phyloP scores from a whole-genome alignment of 1,139 yeast species.

The Saccharomycopsis hybrid region DNA sequence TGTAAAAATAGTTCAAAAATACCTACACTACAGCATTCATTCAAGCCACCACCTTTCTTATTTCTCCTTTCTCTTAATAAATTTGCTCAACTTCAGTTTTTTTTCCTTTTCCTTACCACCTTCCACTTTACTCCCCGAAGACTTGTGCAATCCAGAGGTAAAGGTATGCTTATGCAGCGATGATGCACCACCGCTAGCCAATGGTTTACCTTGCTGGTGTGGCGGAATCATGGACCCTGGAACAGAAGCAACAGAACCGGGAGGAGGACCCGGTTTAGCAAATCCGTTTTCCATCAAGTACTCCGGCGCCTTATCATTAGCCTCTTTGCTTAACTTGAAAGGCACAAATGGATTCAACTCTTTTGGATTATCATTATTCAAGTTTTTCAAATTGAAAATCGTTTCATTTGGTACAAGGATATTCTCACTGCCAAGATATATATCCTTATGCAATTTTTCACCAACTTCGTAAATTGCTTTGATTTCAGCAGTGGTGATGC shows the following conservation, averaged over 20 bases:
- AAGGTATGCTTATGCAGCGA: not conserved
- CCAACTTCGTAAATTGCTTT: constrained; percentile 72
- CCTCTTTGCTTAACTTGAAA: constrained; percentile 28
- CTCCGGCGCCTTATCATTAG: constrained; percentile 29
- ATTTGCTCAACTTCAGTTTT: constrained; percentile 12
- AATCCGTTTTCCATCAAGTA: constrained; percentile 23
- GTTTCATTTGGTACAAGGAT: constrained; percentile 57
- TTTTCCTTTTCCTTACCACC: constrained; percentile 6
- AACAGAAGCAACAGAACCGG: not conserved
- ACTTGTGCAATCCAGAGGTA: too few species aligned
- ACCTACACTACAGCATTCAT: too few species aligned
- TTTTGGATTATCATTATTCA: constrained; percentile 28
- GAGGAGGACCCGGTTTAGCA: not conserved
- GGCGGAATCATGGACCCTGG: not conserved
- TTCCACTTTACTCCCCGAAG: not conserved
- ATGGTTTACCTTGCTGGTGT: not conserved
- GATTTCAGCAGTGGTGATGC: constrained; percentile 77
- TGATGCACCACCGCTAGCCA: not conserved
- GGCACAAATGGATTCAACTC: constrained; percentile 24
- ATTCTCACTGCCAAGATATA: constrained; percentile 80
- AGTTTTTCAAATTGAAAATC: constrained; percentile 37
- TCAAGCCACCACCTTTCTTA: too few species aligned
- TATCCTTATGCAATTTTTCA: constrained; percentile 55
- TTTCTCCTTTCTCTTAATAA: not conserved
- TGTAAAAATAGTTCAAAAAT: too few species aligned